Evolutionary conservation across 495 filamentous ascomycete genomes (phyloP), one percentile per base, ranked within the genome.

Genomic region (Chaetomium fimeti): DNA sequence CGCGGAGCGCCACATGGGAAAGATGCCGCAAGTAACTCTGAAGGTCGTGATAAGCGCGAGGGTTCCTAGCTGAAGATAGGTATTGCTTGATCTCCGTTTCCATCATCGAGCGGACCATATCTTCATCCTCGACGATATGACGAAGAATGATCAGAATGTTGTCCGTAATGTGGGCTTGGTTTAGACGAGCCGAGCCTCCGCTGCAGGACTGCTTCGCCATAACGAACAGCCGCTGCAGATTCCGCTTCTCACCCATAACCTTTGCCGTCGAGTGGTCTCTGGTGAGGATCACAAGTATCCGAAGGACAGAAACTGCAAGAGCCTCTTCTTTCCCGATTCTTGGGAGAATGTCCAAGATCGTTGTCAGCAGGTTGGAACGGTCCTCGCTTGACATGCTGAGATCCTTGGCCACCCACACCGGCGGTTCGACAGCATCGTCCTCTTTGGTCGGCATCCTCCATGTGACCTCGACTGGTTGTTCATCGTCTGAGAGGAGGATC

Each of bases 111-210:
- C 90, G 91, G 43, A 97, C 82, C 0, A 88, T 93, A 54, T 91
- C 86, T 59, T 94, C 92, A 69, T 99, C 95, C 76, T 99, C 94
- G 45, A 97, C 84, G 18, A 98, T 89, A 71, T 99, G 94, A 25
- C 95, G 87, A 54, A 99, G 79, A 53, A 98, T 87, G 25, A 95
- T 78, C 85, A 98, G 89, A 60, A 98, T 87, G 68, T 79, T 74
- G 45, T 80, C 76, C 5, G 77, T 70, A 54, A 82, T 78, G 54
- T 72, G 71, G 11, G 88, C 84, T 67, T 88, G 88, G 69, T 89
- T 91, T 6, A 98, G 82, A 56, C 88, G 87, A 25, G 88, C 81
- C 60, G 89, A 89, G 24, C 87, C 88, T 28, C 85, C 82, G 28
- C 88, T 90, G 25, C 91, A 89, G 48, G 97, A 84, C 70, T 97